Conservation (phyloP, 345 rosid genomes). For the Citrus hindsii region DNA sequence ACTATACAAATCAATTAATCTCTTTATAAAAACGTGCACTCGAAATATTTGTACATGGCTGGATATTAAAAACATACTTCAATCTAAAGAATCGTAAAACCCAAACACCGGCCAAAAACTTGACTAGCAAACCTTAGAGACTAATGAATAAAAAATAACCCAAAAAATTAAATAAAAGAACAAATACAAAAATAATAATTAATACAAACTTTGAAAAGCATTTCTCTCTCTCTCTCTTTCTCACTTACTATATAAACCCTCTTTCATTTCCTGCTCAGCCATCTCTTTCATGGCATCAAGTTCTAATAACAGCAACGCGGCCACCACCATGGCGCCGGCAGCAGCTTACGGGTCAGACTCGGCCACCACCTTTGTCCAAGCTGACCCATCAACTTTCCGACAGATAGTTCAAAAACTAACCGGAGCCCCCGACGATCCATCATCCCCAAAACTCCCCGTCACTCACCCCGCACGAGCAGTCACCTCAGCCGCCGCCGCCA, state of each 20-base stretch:
- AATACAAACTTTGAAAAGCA: neutral
- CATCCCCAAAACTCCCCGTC: constrained; percentile 49
- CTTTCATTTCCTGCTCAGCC: neutral
- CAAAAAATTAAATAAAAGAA: neutral
- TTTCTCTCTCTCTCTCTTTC: neutral
- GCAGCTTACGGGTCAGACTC: constrained; percentile 44
- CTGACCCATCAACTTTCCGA: constrained; percentile 82
- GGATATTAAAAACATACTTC: neutral
- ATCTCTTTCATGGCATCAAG: constrained; percentile 25
- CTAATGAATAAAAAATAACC: neutral
- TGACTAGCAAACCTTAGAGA: neutral
- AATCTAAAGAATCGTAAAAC: neutral
- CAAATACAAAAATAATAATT: neutral
- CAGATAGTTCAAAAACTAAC: constrained; percentile 86
- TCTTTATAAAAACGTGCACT: constrained; percentile 12
- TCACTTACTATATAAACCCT: neutral
- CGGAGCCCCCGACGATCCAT: constrained; percentile 56
- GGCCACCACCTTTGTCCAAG: constrained; percentile 77
- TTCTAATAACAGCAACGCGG: neutral
- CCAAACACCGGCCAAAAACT: neutral
- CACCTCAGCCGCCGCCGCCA: constrained; percentile 16
- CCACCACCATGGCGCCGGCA: constrained; percentile 28
- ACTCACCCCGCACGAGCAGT: constrained; percentile 28
- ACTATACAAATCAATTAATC: neutral
- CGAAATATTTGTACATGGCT: neutral